Base-by-base conservation (phyloP, 2,329 filamentous ascomycete genomes). In the Alternaria solani region DNA sequence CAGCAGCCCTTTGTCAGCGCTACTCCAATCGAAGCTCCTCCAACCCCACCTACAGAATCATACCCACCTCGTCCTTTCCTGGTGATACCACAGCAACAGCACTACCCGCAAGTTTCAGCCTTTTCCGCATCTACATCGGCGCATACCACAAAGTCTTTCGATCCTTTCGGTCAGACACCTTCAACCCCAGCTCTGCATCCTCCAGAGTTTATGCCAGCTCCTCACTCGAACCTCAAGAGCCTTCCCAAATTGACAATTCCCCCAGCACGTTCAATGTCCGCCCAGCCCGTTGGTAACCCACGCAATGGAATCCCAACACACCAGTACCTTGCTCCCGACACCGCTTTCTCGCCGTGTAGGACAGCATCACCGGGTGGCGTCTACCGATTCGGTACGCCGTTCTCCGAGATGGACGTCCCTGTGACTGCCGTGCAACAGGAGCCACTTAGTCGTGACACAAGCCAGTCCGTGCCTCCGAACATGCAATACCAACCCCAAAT, bases 401-500 rank as follows among this genome's bases (percentile, higher is more conserved):
- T 94, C 76, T 96, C 94, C 2, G 93, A 96, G 73, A 90, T 94
- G 84, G 94, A 97, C 75, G 88, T 94, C 12, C 94, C 94, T 0
- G 81, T 96, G 60, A 95, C 92, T 1, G 86, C 89, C 3, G 83
- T 94, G 43, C 87, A 88, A 1, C 71, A 88, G 16, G 91, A 90
- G 0, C 91, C 91, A 7, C 84, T 96, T 32, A 85, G 90, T 44
- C 90, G 94, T 51, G 90, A 95, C 72, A 83, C 85, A 47, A 96
- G 93, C 26, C 93, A 97, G 78, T 97, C 94, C 5, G 94, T 97
- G 0, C 94, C 94, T 43, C 94, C 94, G 7, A 89, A 96, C 80
- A 97, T 97, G 93, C 89, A 88, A 75, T 97, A 91, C 82, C 81
- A 82, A 26, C 81, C 85, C 41, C 83, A 83, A 51, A 75, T 84